These are phyloP conservation scores for Dimargaris cristalligena DNA, from an alignment of 192 early-diverging fungal species.

Conservation along the genomic window DNA sequence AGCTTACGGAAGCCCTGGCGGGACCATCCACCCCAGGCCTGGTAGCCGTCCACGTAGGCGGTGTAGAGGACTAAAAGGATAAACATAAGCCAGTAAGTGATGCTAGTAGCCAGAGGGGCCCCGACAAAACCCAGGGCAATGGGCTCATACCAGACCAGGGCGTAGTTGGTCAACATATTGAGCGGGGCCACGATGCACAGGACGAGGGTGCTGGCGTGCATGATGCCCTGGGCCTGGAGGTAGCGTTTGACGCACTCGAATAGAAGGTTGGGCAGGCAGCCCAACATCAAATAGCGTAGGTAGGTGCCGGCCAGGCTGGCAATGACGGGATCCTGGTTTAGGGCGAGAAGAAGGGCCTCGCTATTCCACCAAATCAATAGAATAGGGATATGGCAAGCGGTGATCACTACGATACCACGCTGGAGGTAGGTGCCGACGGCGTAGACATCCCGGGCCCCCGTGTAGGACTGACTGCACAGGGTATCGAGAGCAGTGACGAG, in stretches of 20 bases:
- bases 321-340: slow-evolving; percentile 60
- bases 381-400: slow-evolving; percentile 52
- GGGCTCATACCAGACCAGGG: slow-evolving; percentile 43
- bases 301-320: slow-evolving; percentile 51
- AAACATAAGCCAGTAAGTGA: slow-evolving; percentile 45
- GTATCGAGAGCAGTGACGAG: slow-evolving; percentile 61
- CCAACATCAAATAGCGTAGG: slow-evolving; percentile 43
- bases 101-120: slow-evolving; percentile 45
- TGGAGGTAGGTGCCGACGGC: slow-evolving; percentile 60
- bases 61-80: slow-evolving; percentile 35
- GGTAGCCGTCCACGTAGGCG: slow-evolving; percentile 36
- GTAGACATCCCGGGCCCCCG: slow-evolving; percentile 41
- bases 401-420: slow-evolving; percentile 60
- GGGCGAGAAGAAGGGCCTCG: slow-evolving; percentile 42
- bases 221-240: slow-evolving; percentile 75
- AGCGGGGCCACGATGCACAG: slow-evolving; percentile 50
- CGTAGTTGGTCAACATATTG: slow-evolving; percentile 58
- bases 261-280: slow-evolving; percentile 56
- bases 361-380: slow-evolving; percentile 50
- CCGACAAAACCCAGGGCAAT: slow-evolving; percentile 44
- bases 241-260: slow-evolving; percentile 78
- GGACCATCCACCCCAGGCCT: slow-evolving; percentile 82
- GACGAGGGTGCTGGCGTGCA: slow-evolving; percentile 67
- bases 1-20: slow-evolving; percentile 42
- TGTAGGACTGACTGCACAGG: slow-evolving; percentile 52